A percentile compares a stretch with the other conserved stretches of the same genome.
Conservation (phyloP, 257 asterid genomes). For the Ajuga chamaepitys region DNA sequence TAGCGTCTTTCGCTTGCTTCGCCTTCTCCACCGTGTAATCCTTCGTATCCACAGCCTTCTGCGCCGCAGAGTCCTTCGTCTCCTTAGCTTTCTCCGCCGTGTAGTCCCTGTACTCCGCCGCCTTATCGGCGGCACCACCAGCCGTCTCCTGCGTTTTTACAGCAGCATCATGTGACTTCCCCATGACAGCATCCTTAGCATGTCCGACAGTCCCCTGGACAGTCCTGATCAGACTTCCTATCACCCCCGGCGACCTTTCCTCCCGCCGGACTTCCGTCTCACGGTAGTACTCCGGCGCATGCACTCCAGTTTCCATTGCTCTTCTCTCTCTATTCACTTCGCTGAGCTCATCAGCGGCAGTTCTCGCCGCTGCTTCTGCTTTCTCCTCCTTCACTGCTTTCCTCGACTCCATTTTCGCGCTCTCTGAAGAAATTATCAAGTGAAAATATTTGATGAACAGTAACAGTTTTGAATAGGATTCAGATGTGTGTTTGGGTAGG, state of each 20-base stretch:
- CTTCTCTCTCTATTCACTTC: conserved; percentile 39
- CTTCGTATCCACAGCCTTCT: conserved; percentile 8
- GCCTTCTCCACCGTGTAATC: conserved; percentile 12
- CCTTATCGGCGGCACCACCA: conserved; percentile 10
- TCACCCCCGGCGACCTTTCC: conserved; percentile 31
- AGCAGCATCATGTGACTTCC: conserved; percentile 42
- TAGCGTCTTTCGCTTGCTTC: neutral
- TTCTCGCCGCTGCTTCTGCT: conserved; percentile 47
- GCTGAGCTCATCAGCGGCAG: conserved; percentile 52
- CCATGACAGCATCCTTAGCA: conserved; percentile 46
- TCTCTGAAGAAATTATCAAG: neutral
- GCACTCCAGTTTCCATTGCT: conserved; percentile 10
- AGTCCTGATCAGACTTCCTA: conserved; percentile 28
- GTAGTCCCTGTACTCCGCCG: conserved; percentile 9
- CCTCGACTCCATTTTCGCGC: conserved; percentile 41
- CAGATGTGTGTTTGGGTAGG: neutral
- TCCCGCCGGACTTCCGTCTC: conserved; percentile 8
- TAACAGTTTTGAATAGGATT: neutral
- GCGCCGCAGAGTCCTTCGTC: neutral
- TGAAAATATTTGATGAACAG: neutral
- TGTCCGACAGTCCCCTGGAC: conserved; percentile 34
- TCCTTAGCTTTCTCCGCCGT: conserved; percentile 9
- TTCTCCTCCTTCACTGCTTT: conserved; percentile 36
- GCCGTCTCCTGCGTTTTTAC: conserved; percentile 10
- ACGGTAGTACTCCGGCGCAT: neutral